Evolutionary conservation across 805 yeast species (phyloP).

Genomic region (Candida tibetensis): DNA sequence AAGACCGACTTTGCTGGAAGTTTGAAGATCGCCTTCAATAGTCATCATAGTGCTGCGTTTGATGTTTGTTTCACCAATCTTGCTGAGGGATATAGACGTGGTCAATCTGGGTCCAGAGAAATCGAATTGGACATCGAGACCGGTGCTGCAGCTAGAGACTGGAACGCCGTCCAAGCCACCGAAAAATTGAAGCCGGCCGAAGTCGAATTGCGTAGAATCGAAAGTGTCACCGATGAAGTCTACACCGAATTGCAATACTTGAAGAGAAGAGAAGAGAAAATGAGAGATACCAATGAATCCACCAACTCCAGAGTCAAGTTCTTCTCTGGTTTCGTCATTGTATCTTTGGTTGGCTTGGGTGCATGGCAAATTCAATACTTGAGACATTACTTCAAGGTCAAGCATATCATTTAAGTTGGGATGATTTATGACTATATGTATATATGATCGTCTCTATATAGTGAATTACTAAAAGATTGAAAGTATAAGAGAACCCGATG

Average conservation of each 20-base stretch:
- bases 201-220: slow-evolving; percentile 81
- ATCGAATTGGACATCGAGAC: slow-evolving; percentile 90
- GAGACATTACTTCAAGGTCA: slow-evolving; percentile 86
- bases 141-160: slow-evolving; percentile 96
- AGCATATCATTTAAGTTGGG: slow-evolving; percentile 60
- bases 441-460: no score
- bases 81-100: slow-evolving; percentile 16
- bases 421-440: neutral
- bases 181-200: slow-evolving; percentile 94
- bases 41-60: slow-evolving; percentile 77
- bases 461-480: neutral
- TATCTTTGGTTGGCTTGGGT: slow-evolving; percentile 74
- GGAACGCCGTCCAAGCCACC: slow-evolving; percentile 90
- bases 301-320: slow-evolving; percentile 90
- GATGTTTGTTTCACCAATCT: slow-evolving; percentile 86
- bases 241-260: slow-evolving; percentile 76
- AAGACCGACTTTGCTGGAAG: slow-evolving; percentile 74
- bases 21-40: slow-evolving; percentile 76
- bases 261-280: slow-evolving; percentile 81
- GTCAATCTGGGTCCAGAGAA: slow-evolving; percentile 53
- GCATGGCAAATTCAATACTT: slow-evolving; percentile 91
- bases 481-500: no score
- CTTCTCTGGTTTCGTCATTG: slow-evolving; percentile 69
- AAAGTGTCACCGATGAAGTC: slow-evolving; percentile 83
- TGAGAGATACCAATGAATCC: slow-evolving; percentile 96